Evolutionary conservation across 2,329 filamentous ascomycete genomes (phyloP).

Genomic region (Madurella fahalii): DNA sequence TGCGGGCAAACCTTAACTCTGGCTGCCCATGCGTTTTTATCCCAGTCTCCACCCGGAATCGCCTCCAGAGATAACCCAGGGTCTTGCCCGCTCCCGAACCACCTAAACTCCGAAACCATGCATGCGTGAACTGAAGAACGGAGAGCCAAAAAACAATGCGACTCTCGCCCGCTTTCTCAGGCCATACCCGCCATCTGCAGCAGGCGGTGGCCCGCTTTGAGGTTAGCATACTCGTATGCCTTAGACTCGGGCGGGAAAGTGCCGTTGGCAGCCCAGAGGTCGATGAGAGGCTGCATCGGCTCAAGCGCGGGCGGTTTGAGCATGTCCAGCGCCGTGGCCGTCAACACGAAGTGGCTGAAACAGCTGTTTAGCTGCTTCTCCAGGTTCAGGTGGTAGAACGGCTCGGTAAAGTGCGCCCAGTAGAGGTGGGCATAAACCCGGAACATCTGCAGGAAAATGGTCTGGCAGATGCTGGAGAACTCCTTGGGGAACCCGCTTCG

Average conservation of each 20-base stretch:
- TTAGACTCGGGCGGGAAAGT: slow-evolving; percentile 63
- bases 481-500: slow-evolving; percentile 74
- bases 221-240: slow-evolving; percentile 48
- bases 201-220: slow-evolving; percentile 43
- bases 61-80: not conserved
- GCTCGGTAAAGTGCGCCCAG: slow-evolving; percentile 74
- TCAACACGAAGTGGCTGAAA: slow-evolving; percentile 67
- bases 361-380: slow-evolving; percentile 68
- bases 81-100: not conserved
- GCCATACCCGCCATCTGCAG: slow-evolving; percentile 29
- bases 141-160: not conserved
- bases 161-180: slow-evolving; percentile 9
- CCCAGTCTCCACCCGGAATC: not conserved
- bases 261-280: slow-evolving; percentile 73
- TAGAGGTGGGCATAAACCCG: slow-evolving; percentile 86
- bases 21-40: not conserved
- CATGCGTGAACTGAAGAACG: not conserved
- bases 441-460: slow-evolving; percentile 85
- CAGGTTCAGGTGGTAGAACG: slow-evolving; percentile 66
- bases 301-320: slow-evolving; percentile 74
- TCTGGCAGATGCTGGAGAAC: slow-evolving; percentile 74
- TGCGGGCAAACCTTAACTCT: not conserved
- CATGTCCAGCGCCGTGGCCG: slow-evolving; percentile 64
- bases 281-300: slow-evolving; percentile 77
- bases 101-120: slow-evolving; percentile 18